Base-by-base conservation (phyloP, 2,329 filamentous ascomycete genomes). In the Claviceps digitariae region DNA sequence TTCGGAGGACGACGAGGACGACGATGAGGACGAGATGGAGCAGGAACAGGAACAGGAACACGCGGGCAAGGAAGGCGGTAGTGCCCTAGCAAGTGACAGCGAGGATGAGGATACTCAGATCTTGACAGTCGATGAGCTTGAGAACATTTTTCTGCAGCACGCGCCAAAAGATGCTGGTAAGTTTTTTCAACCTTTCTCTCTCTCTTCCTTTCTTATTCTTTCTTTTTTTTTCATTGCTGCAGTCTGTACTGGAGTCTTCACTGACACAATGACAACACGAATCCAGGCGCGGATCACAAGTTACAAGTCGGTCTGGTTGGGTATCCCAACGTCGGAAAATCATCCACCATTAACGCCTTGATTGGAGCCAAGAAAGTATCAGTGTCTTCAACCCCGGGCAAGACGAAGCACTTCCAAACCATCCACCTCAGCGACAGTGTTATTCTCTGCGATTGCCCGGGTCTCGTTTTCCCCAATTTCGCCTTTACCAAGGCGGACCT, bases 401-500 rank as follows among this genome's bases (percentile, higher is more conserved):
- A 98, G 74, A 98, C 93, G 15, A 98, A 98, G 74, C 93, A 98
- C 64, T 98, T 98, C 74, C 93, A 98, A 69, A 98, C 93, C 1
- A 93, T 98, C 55, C 90, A 96, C 66, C 81, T 98, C 34, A 93
- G 87, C 55, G 86, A 93, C 1, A 82, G 83, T 55, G 89, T 98
- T 57, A 79, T 97, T 48, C 80, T 98, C 7, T 97, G 93, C 70
- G 93, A 98, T 82, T 98, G 93, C 65, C 93, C 93, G 10, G 93
- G 93, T 84, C 83, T 98, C 21, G 94, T 98, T 1, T 97, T 98
- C 68, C 90, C 93, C 62, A 97, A 97, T 71, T 98, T 97, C 62
- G 91, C 93, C 54, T 90, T 84, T 47, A 97, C 90, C 48, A 97
- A 97, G 71, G 93, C 88, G 41, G 93, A 98, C 64, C 81, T 98